These are phyloP conservation scores for Tylopilus rubrobrunneus DNA, from an alignment of 768 basidiomycete genomes.

Conservation along the genomic window DNA sequence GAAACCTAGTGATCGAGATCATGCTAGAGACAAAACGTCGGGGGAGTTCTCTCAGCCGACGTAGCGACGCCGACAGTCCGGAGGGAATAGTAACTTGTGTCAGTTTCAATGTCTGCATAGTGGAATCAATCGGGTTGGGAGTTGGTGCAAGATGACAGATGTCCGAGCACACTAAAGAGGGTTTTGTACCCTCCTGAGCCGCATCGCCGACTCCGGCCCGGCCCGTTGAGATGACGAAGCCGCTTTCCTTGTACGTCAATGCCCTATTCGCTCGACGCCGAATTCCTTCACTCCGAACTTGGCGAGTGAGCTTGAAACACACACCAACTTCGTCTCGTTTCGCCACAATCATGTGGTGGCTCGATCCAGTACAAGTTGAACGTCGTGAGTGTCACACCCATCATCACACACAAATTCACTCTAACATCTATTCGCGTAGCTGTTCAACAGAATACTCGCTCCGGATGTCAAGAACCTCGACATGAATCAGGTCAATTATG, in stretches of 20 bases:
- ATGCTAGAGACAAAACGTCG: too few species aligned
- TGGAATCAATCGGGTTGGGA: too few species aligned
- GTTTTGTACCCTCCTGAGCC: too few species aligned
- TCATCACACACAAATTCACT: neutral
- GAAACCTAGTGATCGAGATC: too few species aligned
- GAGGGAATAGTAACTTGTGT: too few species aligned
- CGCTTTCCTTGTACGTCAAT: conserved; percentile 25
- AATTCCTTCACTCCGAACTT: neutral
- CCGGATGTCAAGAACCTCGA: conserved; percentile 97
- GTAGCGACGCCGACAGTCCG: too few species aligned
- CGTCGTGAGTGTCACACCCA: conserved; percentile 43
- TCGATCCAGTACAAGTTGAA: conserved; percentile 83
- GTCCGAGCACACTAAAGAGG: too few species aligned
- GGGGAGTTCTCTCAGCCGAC: too few species aligned
- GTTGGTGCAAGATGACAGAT: too few species aligned
- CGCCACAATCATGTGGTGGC: conserved; percentile 69
- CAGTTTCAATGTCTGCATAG: too few species aligned
- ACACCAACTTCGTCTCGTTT: conserved; percentile 1
- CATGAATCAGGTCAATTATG: conserved; percentile 91
- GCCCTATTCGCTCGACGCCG: conserved; percentile 26
- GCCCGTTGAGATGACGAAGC: conserved; percentile 22
- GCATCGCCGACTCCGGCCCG: too few species aligned
- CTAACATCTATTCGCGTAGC: conserved; percentile 30
- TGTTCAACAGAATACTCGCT: conserved; percentile 88
- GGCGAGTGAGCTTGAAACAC: neutral